Conservation (phyloP, 2,329 filamentous ascomycete species). For the Colletotrichum aenigma region DNA sequence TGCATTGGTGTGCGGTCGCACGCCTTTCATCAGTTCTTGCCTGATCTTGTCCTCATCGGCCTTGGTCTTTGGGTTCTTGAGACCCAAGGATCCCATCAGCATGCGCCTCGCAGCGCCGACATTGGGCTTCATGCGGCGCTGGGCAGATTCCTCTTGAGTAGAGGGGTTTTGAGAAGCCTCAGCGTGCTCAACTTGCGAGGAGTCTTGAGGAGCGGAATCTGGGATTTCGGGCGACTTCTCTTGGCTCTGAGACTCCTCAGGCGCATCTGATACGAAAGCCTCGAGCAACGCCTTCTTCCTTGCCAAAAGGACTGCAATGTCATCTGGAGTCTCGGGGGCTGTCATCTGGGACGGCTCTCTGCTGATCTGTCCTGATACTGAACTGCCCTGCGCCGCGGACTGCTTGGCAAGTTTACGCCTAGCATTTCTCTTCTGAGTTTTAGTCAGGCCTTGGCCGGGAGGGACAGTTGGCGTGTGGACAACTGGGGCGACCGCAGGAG, state of each 20-base stretch:
- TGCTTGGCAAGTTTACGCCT: conserved; percentile 46
- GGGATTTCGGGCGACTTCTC: neutral
- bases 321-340: neutral
- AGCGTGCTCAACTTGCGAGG: neutral
- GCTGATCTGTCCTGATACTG: neutral
- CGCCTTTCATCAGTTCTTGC: conserved; percentile 61
- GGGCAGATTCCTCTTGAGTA: conserved; percentile 8
- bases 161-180: neutral
- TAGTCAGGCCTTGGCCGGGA: conserved; percentile 40
- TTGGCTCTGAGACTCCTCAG: neutral
- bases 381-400: conserved; percentile 7
- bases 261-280: conserved; percentile 23
- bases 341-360: neutral
- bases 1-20: conserved; percentile 36
- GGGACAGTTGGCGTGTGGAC: conserved; percentile 24
- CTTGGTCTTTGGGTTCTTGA: conserved; percentile 71
- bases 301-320: conserved; percentile 34
- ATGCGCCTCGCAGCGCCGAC: conserved; percentile 69
- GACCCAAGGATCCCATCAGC: conserved; percentile 73
- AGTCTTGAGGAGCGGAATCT: neutral
- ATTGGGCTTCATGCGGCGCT: conserved; percentile 40
- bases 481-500: neutral
- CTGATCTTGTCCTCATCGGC: conserved; percentile 69
- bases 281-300: conserved; percentile 46
- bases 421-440: conserved; percentile 57